Evolutionary conservation across 495 filamentous ascomycete species (phyloP), one percentile per base, ranked within the genome.

Genomic region (Arthonia radiata): DNA sequence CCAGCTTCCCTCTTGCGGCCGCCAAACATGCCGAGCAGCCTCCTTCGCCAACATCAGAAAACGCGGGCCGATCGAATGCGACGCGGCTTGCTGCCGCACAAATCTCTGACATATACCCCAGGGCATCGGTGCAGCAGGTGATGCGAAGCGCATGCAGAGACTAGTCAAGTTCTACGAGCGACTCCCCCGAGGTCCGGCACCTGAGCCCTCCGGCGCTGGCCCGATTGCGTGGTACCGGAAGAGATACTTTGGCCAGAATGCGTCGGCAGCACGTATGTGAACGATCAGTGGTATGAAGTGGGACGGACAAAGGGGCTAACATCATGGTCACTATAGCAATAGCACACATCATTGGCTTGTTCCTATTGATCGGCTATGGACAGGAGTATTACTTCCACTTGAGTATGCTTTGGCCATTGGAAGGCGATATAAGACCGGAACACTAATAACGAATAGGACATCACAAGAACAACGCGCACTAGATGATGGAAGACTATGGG

Each of bases 311-410:
- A 16, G 25, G 19, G 34, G 34, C 42, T 43, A 31, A 42, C 25
- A n/a, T n/a, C n/a, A n/a, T 19, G 10, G 22, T 30, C 25, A 29
- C 30, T 18, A 40, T 39, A 97, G 86, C 86, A 33, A 54, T 94
- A 37, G 57, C 78, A 35, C 86, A 97, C 50, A 62, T 71, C 37
- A 80, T 97, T 41, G 67, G 54, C 28, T 56, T 56, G 37, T 50
- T 97, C 26, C 48, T 83, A 33, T 48, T 64, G 31, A 39, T 93
- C 33, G 81, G 81, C 37, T 99, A 99, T 56, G 72, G 73, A 36
- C 74, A 92, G 56, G 74, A 86, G 53, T 97, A 97, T 70, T 94
- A 97, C 64, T 94, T 89, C 75, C 89, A 99, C 55, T 66, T 94
- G 37, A 80, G 86, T 97, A 69, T 48, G 79, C 63, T 31, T 37